Base-by-base conservation (phyloP, 441 rosid genomes). In the Jatropha podagrica region DNA sequence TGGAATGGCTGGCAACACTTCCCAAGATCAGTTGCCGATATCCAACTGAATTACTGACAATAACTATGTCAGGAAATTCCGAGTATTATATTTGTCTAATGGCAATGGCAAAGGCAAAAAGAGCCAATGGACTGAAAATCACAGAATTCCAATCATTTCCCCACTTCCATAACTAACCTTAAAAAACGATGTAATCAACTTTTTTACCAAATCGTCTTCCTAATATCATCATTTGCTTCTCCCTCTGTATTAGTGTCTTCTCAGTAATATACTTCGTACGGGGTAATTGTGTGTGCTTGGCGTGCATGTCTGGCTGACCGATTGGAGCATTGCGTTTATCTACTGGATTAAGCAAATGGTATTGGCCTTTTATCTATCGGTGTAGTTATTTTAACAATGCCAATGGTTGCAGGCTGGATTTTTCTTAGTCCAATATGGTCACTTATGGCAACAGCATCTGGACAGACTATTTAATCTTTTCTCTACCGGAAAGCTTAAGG, bases 401-500 rank as follows among this genome's bases (percentile, higher is more conserved):
- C 48, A 75, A 74, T 75, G 76, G 71, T 80, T 81, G 69, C 95
- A 92, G 99, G 94, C 92, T 64, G 99, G 98, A 54, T 94, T 96
- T 87, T 96, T 96, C 87, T 87, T 96, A 63, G 74, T 89, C 73
- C 97, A 94, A 72, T 88, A 92, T 79, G 76, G 81, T 73, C 89
- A 83, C 69, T 60, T 96, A 17, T 96, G 98, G 99, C 93, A 91
- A 77, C 81, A 85, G 71, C 97, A 94, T 84, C 90, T 94, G 63
- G 90, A 88, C 64, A 91, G 61, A 83, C 84, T 91, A 12, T 86
- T 85, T 83, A 65, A 82, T 74, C 94, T 92, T 65, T 94, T 85
- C 85, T 83, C 96, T 69, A 59, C 80, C 3, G 97, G 97, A 84
- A 90, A 96, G 85, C 97, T 96, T 15, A 91, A 92, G 97, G 99